Conservation (phyloP, 768 basidiomycete genomes). For the Gloeopeniophorella convolvens region DNA sequence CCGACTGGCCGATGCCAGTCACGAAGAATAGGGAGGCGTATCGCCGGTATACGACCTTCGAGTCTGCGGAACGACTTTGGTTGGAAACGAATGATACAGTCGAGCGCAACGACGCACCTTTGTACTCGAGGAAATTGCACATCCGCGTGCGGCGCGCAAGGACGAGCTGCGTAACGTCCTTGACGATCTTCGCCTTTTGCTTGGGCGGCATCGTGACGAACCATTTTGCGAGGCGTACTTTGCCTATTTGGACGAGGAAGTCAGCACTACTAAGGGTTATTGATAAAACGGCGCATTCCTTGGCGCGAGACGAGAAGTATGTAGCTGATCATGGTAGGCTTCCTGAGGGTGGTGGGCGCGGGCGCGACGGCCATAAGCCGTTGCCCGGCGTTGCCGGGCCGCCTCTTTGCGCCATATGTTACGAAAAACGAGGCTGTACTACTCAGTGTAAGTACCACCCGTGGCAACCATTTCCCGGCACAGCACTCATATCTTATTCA, state of each 20-base stretch:
- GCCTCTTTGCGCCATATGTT: too few relatives aligned
- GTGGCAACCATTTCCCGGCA: too few relatives aligned
- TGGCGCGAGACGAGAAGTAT: slow-evolving; percentile 91
- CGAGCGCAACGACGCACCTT: slow-evolving; percentile 48
- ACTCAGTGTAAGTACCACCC: too few relatives aligned
- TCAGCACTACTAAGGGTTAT: slow-evolving; percentile 16
- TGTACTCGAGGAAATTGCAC: slow-evolving; percentile 97
- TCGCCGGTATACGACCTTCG: slow-evolving; percentile 89
- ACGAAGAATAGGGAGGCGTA: slow-evolving; percentile 97
- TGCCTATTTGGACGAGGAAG: slow-evolving; percentile 46
- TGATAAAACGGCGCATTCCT: slow-evolving; percentile 50
- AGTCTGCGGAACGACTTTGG: slow-evolving; percentile 42
- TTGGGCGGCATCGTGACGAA: slow-evolving; percentile 80
- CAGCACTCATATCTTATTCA: too few relatives aligned
- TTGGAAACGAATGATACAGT: not conserved
- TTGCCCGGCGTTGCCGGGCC: too few relatives aligned
- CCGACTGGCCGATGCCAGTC: slow-evolving; percentile 70
- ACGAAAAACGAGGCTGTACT: too few relatives aligned
- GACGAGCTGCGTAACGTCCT: slow-evolving; percentile 92
- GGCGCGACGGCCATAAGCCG: too few relatives aligned
- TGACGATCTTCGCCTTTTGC: slow-evolving; percentile 84
- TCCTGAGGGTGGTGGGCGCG: too few relatives aligned
- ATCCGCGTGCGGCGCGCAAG: slow-evolving; percentile 80
- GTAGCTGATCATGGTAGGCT: slow-evolving; percentile 96
- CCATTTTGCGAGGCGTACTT: slow-evolving; percentile 95